Evolutionary conservation across 1,284 basidiomycete species (phyloP), one percentile per base, ranked within the genome.

Genomic region (Veloporphyrellus conicus): DNA sequence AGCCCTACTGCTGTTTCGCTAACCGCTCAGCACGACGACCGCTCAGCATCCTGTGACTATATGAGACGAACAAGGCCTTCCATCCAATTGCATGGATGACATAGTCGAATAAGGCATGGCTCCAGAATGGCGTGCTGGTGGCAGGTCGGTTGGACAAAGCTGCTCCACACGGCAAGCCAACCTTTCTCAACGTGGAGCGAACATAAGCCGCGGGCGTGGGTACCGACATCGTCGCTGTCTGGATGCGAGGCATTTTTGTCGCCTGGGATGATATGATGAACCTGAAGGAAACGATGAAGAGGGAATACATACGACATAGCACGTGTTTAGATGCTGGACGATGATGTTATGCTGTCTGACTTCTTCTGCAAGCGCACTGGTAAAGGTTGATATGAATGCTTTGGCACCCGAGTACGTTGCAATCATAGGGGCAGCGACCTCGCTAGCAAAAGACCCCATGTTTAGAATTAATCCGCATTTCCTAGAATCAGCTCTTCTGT

Each of bases 391-490:
- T 33, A 99, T 72, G 78, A 96, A 98, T 0, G 87, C 85, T 68
- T 99, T 99, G 43, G 87, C 87, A 44, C 86, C 93, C 5, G 91
- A 87, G 69, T 99, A 99, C 6, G 92, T 89, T 0, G 94, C 88
- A 41, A 99, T 79, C 78, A 99, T 88, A 0, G 96, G 89, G 0
- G 91, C 91, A 2, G 93, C 87, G 39, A 93, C 78, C 25, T 86
- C 74, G 7, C 93, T 93, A 14, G 90, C 86, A 61, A 99, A 95
- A 1, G 95, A 98, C 37, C 93, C 93, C 38, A 98, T 75, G 65
- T 93, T 97, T 42, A 99, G 75, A 58, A 99, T 84, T 46, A 96
- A 71, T 18, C 92, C 93, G 19, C 82, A 79, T 64, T 84, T 86
- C 48, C 87, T 90, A 55, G 22, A 12, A 45, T 41, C 41, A 41